Base-by-base conservation (phyloP, 495 filamentous ascomycete species). In the Podospora australis region DNA sequence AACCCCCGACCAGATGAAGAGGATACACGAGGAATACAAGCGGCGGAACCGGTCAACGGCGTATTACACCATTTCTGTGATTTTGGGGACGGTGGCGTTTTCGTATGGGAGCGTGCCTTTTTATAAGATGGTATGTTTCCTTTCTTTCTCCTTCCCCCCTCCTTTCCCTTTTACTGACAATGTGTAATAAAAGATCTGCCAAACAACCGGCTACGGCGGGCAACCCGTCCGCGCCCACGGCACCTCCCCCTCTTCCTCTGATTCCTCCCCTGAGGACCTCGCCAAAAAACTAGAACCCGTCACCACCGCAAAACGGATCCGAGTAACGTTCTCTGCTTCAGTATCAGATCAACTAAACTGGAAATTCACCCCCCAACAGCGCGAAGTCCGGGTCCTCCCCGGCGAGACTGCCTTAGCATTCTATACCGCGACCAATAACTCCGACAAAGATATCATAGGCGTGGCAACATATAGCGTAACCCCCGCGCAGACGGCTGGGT, bases 401-500 rank as follows among this genome's bases (percentile, higher is more conserved):
- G 94, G 94, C 14, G 92, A 99, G 71, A 99, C 94, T 3, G 94
- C 94, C 16, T 75, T 99, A 47, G 94, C 94, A 2, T 99, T 99
- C 69, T 99, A 95, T 71, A 97, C 88, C 14, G 94, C 94, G 4
- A 95, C 88, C 35, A 99, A 99, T 67, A 82, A 81, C 52, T 84
- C 85, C 57, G 77, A 83, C 25, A 74, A 84, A 52, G 92, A 97
- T 69, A 96, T 99, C 53, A 96, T 99, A 58, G 94, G 94, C 34
- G 88, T 99, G 20, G 94, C 94, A 30, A 99, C 94, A 8, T 99
- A 99, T 65, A 89, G 84, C 64, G 94, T 99, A 40, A 96, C 89
- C 9, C 94, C 94, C 7, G 91, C 80, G 10, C 94, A 97, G 72
- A 88, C 95, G 22, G 91, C 94, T 22, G 91, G 88, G 3, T 99